Percentiles rank a stretch among this genome's conserved stretches.
Conservation (phyloP, 441 rosid species). For the Pelargonium citronellum region DNA sequence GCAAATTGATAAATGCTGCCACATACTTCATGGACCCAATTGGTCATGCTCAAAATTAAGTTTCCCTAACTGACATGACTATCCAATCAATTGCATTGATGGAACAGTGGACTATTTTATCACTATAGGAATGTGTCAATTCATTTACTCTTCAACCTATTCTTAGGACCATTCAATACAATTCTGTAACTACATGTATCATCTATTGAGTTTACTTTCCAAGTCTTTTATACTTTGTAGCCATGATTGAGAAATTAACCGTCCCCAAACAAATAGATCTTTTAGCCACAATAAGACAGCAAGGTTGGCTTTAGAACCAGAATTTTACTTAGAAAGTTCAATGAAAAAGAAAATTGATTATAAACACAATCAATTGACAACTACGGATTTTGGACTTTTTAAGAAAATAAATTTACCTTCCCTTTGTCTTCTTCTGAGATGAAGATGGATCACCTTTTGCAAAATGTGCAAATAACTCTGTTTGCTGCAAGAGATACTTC, state of each 20-base stretch:
- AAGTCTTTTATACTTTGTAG: not conserved
- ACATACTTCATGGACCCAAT: not conserved
- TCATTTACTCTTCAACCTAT: not conserved
- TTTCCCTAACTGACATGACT: not conserved
- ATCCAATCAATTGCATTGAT: not conserved
- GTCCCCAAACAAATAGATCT: too few species aligned
- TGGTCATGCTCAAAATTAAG: not conserved
- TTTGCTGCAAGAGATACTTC: constrained; percentile 90
- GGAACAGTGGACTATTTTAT: not conserved
- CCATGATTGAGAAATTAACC: not conserved
- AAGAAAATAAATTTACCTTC: constrained; percentile 47
- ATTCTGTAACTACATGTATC: not conserved
- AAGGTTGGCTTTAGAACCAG: not conserved
- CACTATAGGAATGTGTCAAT: not conserved
- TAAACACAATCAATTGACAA: not conserved
- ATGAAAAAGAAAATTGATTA: not conserved
- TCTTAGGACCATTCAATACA: not conserved
- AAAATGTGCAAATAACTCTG: constrained; percentile 96
- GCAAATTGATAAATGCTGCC: not conserved
- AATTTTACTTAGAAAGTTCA: not conserved
- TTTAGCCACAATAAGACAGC: not conserved
- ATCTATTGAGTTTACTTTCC: not conserved
- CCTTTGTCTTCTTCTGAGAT: constrained; percentile 67
- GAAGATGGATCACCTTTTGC: constrained; percentile 76
- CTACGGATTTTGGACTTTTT: not conserved